Evolutionary conservation across 169 alveolate species (phyloP), one percentile per base, ranked within the genome.

Genomic region (Plasmodium blacklocki): DNA sequence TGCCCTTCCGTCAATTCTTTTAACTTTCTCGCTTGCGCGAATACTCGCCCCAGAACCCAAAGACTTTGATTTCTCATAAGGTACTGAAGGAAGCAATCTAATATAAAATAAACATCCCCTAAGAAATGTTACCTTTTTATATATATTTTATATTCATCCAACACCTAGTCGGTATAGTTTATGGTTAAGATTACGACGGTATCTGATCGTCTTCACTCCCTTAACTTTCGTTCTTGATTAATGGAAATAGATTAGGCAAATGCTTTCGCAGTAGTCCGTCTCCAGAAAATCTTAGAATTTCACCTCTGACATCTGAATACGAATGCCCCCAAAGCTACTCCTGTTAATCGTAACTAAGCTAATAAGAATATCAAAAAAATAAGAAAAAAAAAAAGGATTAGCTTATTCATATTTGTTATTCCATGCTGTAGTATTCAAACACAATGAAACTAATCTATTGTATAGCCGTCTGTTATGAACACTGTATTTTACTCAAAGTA

Each of bases 11-110:
- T 93, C 97, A 93, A 94, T 95, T 95, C 97, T 97, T 95, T 94
- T 95, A 96, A 96, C 98, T 95, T 97, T 96, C 98, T 95, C 98
- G 96, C 98, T 96, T 95, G 98, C 98, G 98, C 96, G 97, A 97
- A 97, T 95, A 95, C 98, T 96, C 97, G 98, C 98, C 98, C 98
- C 97, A 93, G 97, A 96, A 94, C 97, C 98, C 98, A 95, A 96
- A 95, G 97, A 92, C 97, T 95, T 93, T 93, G 97, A 89, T 94
- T 96, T 97, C 98, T 94, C 98, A 93, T 92, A 95, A 95, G 97
- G 96, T 93, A 96, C 97, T 93, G 96, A 80, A 91, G 95, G 95
- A 76, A 94, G 90, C 93, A 71, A 88, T 26, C 32, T 26, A 26
- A 32, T 32, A 32, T 32, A 32, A 23, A 68, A 73, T 74, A 71